Conservation (phyloP, 2,329 filamentous ascomycete genomes). For the Aspergillus sp. region DNA sequence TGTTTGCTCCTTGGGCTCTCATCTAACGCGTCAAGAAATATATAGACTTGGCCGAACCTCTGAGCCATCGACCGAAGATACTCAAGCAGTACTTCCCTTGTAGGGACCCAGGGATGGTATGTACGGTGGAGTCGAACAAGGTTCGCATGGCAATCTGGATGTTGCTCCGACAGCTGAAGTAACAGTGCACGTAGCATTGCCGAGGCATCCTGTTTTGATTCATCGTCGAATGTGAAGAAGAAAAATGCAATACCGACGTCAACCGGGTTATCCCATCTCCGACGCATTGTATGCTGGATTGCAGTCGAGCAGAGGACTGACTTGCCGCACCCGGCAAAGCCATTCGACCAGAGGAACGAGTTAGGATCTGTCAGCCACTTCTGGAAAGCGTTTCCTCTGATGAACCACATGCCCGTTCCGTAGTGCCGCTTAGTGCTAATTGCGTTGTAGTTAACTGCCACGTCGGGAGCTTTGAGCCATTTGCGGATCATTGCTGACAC, state of each 20-base stretch:
- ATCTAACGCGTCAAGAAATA: not conserved
- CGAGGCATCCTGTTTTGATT: not conserved
- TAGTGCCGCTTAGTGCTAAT: not conserved
- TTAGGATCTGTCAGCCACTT: not conserved
- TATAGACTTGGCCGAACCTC: not conserved
- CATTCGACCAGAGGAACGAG: not conserved
- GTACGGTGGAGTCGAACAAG: not conserved
- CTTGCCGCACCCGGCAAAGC: not conserved
- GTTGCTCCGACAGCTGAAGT: not conserved
- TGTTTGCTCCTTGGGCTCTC: not conserved
- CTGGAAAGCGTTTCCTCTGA: not conserved
- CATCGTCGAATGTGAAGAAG: not conserved
- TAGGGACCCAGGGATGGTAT: not conserved
- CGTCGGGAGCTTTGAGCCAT: not conserved
- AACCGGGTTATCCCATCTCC: not conserved
- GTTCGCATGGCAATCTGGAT: not conserved
- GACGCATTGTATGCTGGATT: not conserved
- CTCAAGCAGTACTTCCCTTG: not conserved
- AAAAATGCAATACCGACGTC: not conserved
- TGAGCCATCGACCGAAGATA: not conserved
- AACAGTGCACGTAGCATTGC: not conserved
- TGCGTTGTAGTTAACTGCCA: not conserved
- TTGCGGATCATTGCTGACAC: not conserved
- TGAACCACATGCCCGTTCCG: not conserved
- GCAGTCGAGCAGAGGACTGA: not conserved